phyloP scores from a whole-genome alignment of 2,329 filamentous ascomycete genomes.

The Aspergillus luchuensis region DNA sequence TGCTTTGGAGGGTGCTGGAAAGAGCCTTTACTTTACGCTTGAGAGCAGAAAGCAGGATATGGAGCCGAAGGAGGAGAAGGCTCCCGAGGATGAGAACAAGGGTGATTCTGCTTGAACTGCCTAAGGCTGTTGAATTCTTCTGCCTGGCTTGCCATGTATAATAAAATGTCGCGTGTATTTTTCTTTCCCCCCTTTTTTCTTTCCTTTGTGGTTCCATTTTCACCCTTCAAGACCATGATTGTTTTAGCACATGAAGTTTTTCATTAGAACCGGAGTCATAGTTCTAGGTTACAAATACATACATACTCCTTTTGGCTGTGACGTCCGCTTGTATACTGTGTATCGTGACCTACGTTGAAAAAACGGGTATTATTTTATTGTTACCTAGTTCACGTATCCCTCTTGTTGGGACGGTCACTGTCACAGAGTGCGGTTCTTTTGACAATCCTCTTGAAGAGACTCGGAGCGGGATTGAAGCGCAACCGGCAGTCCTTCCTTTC shows the following conservation, averaged over 20 bases:
- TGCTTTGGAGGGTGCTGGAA: constrained; percentile 76
- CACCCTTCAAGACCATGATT: constrained; percentile 18
- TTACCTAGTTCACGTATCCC: not conserved
- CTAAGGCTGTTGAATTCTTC: not conserved
- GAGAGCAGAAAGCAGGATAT: constrained; percentile 79
- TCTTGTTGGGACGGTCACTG: not conserved
- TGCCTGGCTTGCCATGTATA: constrained; percentile 36
- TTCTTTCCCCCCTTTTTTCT: constrained; percentile 15
- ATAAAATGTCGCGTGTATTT: constrained; percentile 33
- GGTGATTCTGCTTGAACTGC: constrained; percentile 32
- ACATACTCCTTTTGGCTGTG: not conserved
- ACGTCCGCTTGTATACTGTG: not conserved
- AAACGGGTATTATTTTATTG: not conserved
- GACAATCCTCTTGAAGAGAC: not conserved
- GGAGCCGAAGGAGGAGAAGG: constrained; percentile 65
- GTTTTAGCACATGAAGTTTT: constrained; percentile 21
- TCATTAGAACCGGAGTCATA: constrained; percentile 9
- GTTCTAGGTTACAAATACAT: constrained; percentile 4
- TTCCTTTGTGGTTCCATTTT: not conserved
- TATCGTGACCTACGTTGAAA: not conserved
- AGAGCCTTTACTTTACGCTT: constrained; percentile 83
- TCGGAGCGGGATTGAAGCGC: no score
- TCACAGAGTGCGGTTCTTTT: not conserved
- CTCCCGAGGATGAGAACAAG: constrained; percentile 34
- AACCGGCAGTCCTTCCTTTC: not conserved